Evolutionary conservation across 306 rosid species (phyloP), one percentile per base, ranked within the genome.

Genomic region (Casuarina cunninghamiana): DNA sequence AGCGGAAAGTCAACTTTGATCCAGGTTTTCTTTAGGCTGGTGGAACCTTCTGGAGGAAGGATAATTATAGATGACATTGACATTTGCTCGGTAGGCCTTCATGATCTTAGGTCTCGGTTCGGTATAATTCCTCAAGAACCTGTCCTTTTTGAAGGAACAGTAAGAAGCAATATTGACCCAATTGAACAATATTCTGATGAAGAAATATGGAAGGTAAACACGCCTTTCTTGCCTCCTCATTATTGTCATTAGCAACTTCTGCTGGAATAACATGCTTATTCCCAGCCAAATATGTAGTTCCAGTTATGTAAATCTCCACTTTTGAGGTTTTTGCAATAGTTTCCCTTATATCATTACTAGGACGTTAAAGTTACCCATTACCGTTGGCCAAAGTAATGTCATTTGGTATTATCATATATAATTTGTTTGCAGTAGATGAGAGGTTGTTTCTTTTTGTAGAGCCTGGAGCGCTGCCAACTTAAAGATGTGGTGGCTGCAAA

Each of bases 61-160:
- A 92, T 95, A 66, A 86, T 93, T 71, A 87, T 95, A 9, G 99
- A 95, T 11, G 96, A 86, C 82, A 85, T 95, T 19, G 99, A 95
- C 83, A 93, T 86, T 65, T 61, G 85, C 9, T 71, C 48, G 16
- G 75, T 95, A 39, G 99, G 99, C 13, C 99, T 95, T 85, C 99
- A 95, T 69, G 97, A 95, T 77, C 91, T 95, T 26, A 82, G 98
- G 77, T 92, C 98, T 61, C 90, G 99, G 5, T 93, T 95, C 3
- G 96, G 99, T 35, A 95, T 93, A 85, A 95, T 95, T 78, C 99
- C 99, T 73, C 99, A 95, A 81, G 99, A 95, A 72, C 99, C 99
- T 75, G 97, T 95, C 21, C 99, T 95, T 77, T 95, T 95, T 38
- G 97, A 95, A 84, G 99, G 99, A 68, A 95, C 99, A 0, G 93